Evolutionary conservation across 495 filamentous ascomycete species (phyloP), one percentile per base, ranked within the genome.

Genomic region (Aspergillus saccharolyticus): DNA sequence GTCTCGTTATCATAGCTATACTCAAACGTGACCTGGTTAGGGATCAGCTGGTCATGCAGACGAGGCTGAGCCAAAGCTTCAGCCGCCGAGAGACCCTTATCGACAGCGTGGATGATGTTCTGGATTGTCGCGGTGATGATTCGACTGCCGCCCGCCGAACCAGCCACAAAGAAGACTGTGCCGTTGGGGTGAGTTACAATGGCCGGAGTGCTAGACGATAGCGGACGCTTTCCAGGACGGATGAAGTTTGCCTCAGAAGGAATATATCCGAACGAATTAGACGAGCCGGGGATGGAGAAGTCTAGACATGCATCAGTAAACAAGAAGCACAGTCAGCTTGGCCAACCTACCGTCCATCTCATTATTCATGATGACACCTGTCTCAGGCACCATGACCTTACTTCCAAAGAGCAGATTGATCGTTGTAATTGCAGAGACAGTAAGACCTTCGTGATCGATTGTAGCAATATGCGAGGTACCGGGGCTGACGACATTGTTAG

Each of bases 51-150:
- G 63, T 97, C 89, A 67, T 97, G 92, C 17, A 94, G 62, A 0
- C 91, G 73, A 2, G 90, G 88, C 42, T 74, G 63, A 0, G 82
- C 82, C 18, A 96, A 74, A 0, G 89, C 85, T 42, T 87, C 76
- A 4, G 74, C 63, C 0, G 85, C 70, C 1, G 74, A 80, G 62
- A 85, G 72, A 43, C 76, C 75, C 21, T 82, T 77, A 55, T 93
- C 89, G 0, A 97, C 74, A 5, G 89, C 75, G 63, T 90, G 78
- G 63, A 86, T 86, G 20, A 92, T 79, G 53, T 83, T 85, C 70
- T 94, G 89, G 45, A 91, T 79, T 0, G 88, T 93, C 0, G 89
- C 76, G 0, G 89, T 95, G 70, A 93, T 92, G 67, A 96, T 97
- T 5, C 89, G 80, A n/a, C 84, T 89, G 7, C 92, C 92, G 20